A percentile compares a stretch with the other conserved stretches of the same genome.
Conservation (phyloP, 1,284 basidiomycete species). For the Erythrobasidium hasegawianum region DNA sequence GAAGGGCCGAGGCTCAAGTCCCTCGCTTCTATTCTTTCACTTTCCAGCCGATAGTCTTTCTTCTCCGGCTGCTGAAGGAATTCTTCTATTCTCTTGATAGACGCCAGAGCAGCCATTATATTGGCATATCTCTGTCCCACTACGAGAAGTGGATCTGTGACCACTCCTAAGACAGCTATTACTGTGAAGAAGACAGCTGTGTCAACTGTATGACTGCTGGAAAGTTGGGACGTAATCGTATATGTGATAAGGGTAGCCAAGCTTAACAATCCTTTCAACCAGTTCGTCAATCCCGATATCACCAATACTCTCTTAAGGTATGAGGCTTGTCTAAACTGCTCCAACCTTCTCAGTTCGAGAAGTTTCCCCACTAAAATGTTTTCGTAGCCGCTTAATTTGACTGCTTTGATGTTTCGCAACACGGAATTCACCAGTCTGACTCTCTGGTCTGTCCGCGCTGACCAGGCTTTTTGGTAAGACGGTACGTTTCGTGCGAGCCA, state of each 20-base stretch:
- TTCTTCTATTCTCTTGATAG: slow-evolving; percentile 42
- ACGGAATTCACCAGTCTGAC: slow-evolving; percentile 42
- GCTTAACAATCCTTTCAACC: slow-evolving; percentile 27
- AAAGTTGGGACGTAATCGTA: slow-evolving; percentile 39
- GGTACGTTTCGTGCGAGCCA: slow-evolving; percentile 38
- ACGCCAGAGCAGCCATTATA: slow-evolving; percentile 42
- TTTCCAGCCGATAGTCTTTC: slow-evolving; percentile 6
- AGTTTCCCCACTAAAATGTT: slow-evolving; percentile 40
- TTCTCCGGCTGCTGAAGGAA: slow-evolving; percentile 21
- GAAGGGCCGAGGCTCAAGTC: slow-evolving; percentile 5
- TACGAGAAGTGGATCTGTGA: slow-evolving; percentile 40
- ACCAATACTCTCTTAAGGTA: slow-evolving; percentile 1
- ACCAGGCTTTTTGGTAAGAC: slow-evolving; percentile 41
- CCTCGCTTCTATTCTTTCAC: neutral
- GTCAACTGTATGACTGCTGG: slow-evolving; percentile 37
- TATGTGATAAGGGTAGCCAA: slow-evolving; percentile 29
- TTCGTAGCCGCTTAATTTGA: slow-evolving; percentile 46
- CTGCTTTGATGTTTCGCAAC: slow-evolving; percentile 44
- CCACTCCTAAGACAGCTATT: slow-evolving; percentile 41
- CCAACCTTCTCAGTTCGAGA: slow-evolving; percentile 37
- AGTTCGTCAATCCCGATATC: neutral
- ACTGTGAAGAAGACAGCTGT: slow-evolving; percentile 44
- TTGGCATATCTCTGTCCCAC: slow-evolving; percentile 44
- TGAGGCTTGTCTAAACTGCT: slow-evolving; percentile 32
- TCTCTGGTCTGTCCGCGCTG: slow-evolving; percentile 41